Evolutionary conservation across 257 asterid genomes (phyloP).

Genomic region (Plectranthus barbatus): DNA sequence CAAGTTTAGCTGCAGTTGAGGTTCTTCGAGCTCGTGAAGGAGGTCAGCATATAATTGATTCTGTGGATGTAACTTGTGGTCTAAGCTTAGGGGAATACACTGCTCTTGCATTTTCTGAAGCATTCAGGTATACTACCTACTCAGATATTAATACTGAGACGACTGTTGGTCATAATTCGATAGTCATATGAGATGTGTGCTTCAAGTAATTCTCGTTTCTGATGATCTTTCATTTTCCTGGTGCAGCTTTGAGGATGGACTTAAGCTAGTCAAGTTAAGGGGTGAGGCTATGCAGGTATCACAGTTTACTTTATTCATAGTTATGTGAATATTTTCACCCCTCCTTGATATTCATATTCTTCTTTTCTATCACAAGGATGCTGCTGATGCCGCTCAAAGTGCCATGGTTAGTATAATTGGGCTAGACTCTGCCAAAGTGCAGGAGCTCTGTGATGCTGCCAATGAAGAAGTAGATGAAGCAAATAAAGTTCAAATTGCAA

Average conservation of each 20-base stretch:
- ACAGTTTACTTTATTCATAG: background rate
- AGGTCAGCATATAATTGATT: constrained; percentile 83
- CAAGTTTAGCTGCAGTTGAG: constrained; percentile 99
- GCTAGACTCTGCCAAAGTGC: constrained; percentile 88
- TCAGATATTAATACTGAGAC: constrained; percentile 1
- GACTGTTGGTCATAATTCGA: background rate
- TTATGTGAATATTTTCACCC: background rate
- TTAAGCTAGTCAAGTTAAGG: constrained; percentile 83
- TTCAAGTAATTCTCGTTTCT: constrained; percentile 2
- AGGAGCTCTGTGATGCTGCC: constrained; percentile 92
- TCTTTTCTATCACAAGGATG: constrained; percentile 45
- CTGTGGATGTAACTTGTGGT: constrained; percentile 92
- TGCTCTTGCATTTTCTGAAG: constrained; percentile 95
- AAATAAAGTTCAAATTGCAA: constrained; percentile 88
- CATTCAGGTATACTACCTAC: constrained; percentile 61
- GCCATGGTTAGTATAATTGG: constrained; percentile 98
- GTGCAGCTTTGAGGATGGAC: constrained; percentile 91
- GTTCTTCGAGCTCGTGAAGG: constrained; percentile 92
- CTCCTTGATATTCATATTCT: background rate
- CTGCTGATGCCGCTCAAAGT: constrained; percentile 92
- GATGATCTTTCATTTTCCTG: constrained; percentile 12
- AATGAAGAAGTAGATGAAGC: constrained; percentile 91
- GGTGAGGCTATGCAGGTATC: constrained; percentile 97
- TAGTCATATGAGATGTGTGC: background rate
- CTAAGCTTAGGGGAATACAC: constrained; percentile 97